Evolutionary conservation across 192 early-diverging fungal genomes (phyloP), one percentile per base, ranked within the genome.

Genomic region (Gorgonomyces haynaldii): DNA sequence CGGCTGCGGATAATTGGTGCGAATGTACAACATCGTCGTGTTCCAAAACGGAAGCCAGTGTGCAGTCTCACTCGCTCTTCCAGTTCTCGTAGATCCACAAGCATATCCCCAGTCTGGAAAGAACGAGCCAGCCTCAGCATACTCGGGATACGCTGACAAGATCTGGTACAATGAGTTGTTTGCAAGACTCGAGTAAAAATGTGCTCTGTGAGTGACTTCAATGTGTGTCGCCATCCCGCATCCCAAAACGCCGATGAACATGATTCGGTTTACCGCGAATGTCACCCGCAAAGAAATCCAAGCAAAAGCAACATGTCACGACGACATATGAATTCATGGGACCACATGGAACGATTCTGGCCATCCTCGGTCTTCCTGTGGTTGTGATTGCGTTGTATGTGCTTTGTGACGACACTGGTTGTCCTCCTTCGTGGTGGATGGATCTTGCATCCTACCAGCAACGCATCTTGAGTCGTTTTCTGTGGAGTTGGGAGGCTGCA

Each of bases 291-390:
- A 34, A 34, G 27, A 46, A 46, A 35, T 24, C 17, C 12, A 23
- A 50, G 6, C 25, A 50, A 6, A 55, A 82, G 52, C 74, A 89
- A 54, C 79, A 78, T 27, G 60, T 65, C 52, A 76, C 88, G 7
- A 74, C 71, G 6, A 66, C 72, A 46, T 89, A 81, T 57, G 92
- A 93, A 59, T 96, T 96, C 54, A 60, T 86, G n/a, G 70, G 70
- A 15, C 59, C 63, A 13, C 60, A 62, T 40, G 52, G 58, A 19
- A 28, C 62, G 0, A 36, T 47, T 0, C 37, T 63, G n/a, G 49
- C 53, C 29, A 35, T 71, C 4, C 23, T 58, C 19, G 50, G 19
- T 23, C 17, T 66, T 12, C 52, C 56, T 32, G 0, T 58, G 1
- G 29, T 24, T 26, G 49, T 51, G 13, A 25, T 47, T 3, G 17